Percentiles rank a stretch among this genome's conserved stretches.
phyloP scores from a whole-genome alignment of 2,329 filamentous ascomycete species.

The Teratosphaeria gauchensis region DNA sequence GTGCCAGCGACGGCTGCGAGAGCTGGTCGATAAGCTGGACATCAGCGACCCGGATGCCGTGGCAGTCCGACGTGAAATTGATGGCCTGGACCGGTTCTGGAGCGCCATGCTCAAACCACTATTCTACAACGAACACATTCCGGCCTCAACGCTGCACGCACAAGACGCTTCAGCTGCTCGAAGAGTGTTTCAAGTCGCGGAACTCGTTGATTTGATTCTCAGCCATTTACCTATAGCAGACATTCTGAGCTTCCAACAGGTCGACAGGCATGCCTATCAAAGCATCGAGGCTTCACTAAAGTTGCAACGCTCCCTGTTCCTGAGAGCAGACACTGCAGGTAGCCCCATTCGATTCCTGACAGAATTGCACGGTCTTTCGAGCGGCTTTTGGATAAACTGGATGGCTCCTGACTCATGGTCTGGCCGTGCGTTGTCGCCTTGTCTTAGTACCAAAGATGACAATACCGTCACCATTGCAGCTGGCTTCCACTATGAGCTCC shows the following conservation, averaged over 20 bases:
- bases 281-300: neutral
- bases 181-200: neutral
- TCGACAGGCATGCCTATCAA: neutral
- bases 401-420: neutral
- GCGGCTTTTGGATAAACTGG: neutral
- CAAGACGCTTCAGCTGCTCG: neutral
- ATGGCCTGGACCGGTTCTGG: neutral
- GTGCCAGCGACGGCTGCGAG: neutral
- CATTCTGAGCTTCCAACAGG: neutral
- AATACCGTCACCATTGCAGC: neutral
- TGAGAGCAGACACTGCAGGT: neutral
- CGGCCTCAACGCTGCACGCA: neutral
- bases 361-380: neutral
- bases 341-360: neutral
- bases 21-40: neutral
- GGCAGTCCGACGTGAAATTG: neutral
- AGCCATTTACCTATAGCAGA: neutral
- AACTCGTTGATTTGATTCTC: neutral
- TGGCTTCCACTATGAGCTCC: neutral
- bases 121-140: neutral
- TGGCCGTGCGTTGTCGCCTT: neutral
- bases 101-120: neutral
- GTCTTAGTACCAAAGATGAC: neutral
- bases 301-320: neutral
- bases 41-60: neutral